phyloP scores from a whole-genome alignment of 305 asterid genomes.

The Petunia hybrid region DNA sequence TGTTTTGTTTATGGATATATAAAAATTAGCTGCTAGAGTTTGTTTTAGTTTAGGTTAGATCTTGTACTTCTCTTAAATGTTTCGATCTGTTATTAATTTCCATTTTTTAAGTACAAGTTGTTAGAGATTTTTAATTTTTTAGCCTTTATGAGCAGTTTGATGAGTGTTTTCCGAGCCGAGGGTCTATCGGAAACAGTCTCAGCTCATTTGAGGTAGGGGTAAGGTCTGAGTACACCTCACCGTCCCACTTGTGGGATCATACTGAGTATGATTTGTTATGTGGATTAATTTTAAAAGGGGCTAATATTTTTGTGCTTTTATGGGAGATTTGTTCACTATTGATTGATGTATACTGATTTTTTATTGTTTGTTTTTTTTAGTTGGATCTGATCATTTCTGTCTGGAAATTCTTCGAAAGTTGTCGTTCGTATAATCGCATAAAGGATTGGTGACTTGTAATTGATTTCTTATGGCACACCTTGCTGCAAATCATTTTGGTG shows the following conservation, averaged over 20 bases:
- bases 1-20: neutral
- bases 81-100: conserved; percentile 28
- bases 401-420: neutral
- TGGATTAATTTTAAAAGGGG: conserved; percentile 17
- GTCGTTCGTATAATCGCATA: conserved; percentile 27
- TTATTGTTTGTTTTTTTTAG: neutral
- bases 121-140: neutral
- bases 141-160: neutral
- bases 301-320: neutral
- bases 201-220: too few relatives aligned
- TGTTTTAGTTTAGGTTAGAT: conserved; percentile 2
- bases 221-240: too few relatives aligned
- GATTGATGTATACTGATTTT: conserved; percentile 24
- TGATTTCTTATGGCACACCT: conserved; percentile 65
- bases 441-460: conserved; percentile 42
- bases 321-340: conserved; percentile 12
- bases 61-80: neutral
- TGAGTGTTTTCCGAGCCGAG: neutral
- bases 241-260: too few relatives aligned
- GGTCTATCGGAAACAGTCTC: too few relatives aligned
- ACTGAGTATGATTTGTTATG: neutral
- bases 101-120: conserved; percentile 1
- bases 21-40: neutral
- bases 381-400: conserved; percentile 26
- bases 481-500: conserved; percentile 56